Evolutionary conservation across 305 asterid species (phyloP), one percentile per base, ranked within the genome.

Genomic region (Galium porrigens): DNA sequence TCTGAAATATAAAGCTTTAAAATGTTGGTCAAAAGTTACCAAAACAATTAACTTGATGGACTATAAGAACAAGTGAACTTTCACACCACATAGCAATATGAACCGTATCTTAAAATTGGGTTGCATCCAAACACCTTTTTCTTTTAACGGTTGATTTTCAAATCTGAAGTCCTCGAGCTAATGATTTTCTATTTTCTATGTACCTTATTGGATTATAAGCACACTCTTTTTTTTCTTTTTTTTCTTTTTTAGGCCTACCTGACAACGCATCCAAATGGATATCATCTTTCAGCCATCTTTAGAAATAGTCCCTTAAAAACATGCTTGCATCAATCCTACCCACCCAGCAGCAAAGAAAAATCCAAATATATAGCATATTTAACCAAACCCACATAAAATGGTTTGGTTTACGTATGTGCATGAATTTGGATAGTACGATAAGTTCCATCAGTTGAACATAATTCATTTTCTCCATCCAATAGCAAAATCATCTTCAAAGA

Each of bases 1-100:
- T 94, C 95, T 85, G 88, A 73, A 83, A 79, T 57, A 75, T 42
- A 49, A 29, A 83, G 71, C 18, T 66, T 65, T 68, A 67, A 58
- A 22, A 73, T 14, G 55, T 72, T 56, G 37, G 61, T 57, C 60
- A 66, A 64, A 57, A 70, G 58, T 70, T 73, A 17, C 22, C n/a
- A 22, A 49, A 20, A 51, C 9, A 32, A 57, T 22, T 64, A n/a
- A 30, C 18, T 42, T 4, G 17, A 54, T 32, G 30, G 51, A 52
- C 48, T 42, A 12, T 54, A 70, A 17, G 51, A 63, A 48, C 36
- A 51, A 51, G 25, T 15, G 25, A 51, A 25, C 14, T 9, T 0
- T 53, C 22, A 20, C 4, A 5, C 10, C 56, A 51, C 56, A n/a
- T 4, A 6, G 56, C 25, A 20, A 1, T n/a, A 17, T 51, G 56